Evolutionary conservation across 1,284 basidiomycete species (phyloP).

Genomic region (Sanguinoderma infundibulare): DNA sequence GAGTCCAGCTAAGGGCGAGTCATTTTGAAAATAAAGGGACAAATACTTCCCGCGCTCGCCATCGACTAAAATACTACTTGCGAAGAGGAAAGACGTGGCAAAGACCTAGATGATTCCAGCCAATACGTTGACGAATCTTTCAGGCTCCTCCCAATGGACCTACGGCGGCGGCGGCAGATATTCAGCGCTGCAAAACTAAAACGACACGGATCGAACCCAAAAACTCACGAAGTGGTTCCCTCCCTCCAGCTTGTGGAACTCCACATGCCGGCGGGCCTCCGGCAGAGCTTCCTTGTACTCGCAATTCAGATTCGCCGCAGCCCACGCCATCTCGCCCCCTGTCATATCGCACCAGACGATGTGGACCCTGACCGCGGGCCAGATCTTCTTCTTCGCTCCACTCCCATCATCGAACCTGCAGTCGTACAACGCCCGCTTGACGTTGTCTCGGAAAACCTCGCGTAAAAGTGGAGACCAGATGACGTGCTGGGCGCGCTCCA

Average conservation of each 20-base stretch:
- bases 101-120: conserved; percentile 7
- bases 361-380: conserved; percentile 22
- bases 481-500: conserved; percentile 19
- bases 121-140: conserved; percentile 18
- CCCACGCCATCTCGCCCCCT: conserved; percentile 18
- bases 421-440: conserved; percentile 21
- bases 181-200: not conserved
- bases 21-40: not conserved
- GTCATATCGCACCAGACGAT: conserved; percentile 30
- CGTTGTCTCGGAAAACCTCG: conserved; percentile 13
- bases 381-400: conserved; percentile 14
- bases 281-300: conserved; percentile 7
- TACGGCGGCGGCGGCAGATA: not conserved
- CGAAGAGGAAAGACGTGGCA: not conserved
- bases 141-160: conserved; percentile 28
- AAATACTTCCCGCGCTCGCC: not conserved
- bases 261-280: conserved; percentile 12
- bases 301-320: conserved; percentile 10
- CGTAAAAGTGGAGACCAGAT: conserved; percentile 13
- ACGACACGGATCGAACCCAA: not conserved
- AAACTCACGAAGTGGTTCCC: conserved; percentile 33
- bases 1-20: not conserved
- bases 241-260: conserved; percentile 22
- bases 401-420: conserved; percentile 10
- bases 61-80: not conserved